These are phyloP conservation scores for Podochytrium sp. DNA, from an alignment of 192 early-diverging fungal species.

Conservation along the genomic window DNA sequence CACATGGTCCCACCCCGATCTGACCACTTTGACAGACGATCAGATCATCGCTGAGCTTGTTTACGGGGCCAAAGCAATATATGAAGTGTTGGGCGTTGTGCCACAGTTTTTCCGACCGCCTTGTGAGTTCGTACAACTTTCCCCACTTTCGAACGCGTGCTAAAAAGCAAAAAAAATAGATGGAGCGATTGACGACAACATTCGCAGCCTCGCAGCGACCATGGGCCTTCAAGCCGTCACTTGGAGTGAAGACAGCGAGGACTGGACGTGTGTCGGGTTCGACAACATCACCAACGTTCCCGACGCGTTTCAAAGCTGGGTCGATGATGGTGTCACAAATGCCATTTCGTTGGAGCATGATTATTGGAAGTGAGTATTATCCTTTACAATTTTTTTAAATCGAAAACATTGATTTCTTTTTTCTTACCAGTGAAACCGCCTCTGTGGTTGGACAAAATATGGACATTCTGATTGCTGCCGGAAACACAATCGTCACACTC, in stretches of 20 bases:
- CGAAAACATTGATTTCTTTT: no score
- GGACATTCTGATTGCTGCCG: constrained; percentile 4
- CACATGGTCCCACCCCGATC: constrained; percentile 61
- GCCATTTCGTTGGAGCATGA: constrained; percentile 11
- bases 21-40: constrained; percentile 66
- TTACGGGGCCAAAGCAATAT: constrained; percentile 58
- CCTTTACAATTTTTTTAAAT: no score
- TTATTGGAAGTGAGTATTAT: no score
- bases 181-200: constrained; percentile 71
- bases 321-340: background rate
- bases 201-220: constrained; percentile 60
- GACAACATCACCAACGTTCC: background rate
- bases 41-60: constrained; percentile 74
- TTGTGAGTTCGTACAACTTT: constrained; percentile 37
- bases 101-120: constrained; percentile 63
- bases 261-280: constrained; percentile 15
- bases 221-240: constrained; percentile 47
- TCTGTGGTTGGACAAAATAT: background rate
- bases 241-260: constrained; percentile 38
- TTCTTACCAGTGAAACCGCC: background rate
- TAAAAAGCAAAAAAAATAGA: no score
- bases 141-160: background rate
- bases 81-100: background rate
- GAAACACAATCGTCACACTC: background rate
- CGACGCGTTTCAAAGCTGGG: background rate